Evolutionary conservation across 805 yeast genomes (phyloP).

Genomic region (Clavispora santaluciae): DNA sequence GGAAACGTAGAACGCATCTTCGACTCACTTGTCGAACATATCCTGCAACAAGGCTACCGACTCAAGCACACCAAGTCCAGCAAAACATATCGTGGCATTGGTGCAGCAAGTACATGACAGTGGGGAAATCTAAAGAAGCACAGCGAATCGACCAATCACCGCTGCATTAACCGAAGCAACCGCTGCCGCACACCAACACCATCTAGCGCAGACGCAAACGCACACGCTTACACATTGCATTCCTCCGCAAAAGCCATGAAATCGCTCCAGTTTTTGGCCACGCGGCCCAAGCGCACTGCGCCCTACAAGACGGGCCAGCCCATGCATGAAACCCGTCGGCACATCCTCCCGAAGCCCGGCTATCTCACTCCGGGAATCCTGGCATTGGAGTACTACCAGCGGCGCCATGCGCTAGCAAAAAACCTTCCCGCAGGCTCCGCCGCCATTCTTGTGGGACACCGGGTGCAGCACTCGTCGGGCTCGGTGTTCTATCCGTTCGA

Average conservation of each 20-base stretch:
- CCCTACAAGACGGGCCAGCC: conserved; percentile 75
- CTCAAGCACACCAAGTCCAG: too few relatives aligned
- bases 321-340: conserved; percentile 76
- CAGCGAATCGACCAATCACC: too few relatives aligned
- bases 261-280: conserved; percentile 4
- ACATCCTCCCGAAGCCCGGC: conserved; percentile 63
- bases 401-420: conserved; percentile 59
- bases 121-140: too few relatives aligned
- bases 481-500: conserved; percentile 89
- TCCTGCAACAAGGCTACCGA: too few relatives aligned
- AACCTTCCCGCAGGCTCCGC: conserved; percentile 58
- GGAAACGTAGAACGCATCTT: not conserved
- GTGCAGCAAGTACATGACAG: too few relatives aligned
- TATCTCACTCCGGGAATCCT: conserved; percentile 85
- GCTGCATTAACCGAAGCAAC: too few relatives aligned
- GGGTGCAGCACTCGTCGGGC: conserved; percentile 77
- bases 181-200: too few relatives aligned
- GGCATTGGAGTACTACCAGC: conserved; percentile 72
- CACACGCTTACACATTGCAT: not conserved
- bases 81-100: too few relatives aligned
- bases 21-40: too few relatives aligned
- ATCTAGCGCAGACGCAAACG: not conserved
- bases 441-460: conserved; percentile 70
- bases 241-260: too few relatives aligned
- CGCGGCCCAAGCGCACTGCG: conserved; percentile 22